Evolutionary conservation across 1,139 yeast genomes (phyloP).

Genomic region (Geotrichum klebahnii): DNA sequence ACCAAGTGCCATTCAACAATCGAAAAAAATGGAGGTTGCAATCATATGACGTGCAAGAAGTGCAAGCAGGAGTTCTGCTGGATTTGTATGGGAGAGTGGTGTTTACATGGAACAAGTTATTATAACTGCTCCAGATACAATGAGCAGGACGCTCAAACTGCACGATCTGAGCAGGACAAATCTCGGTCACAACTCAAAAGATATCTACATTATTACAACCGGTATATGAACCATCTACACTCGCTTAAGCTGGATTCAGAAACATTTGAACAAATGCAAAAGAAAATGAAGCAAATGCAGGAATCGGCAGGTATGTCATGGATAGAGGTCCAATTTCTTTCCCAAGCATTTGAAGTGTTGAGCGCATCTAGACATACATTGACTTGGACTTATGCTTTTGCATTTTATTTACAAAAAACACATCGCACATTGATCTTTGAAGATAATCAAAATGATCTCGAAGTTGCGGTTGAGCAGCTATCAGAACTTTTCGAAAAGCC

Average conservation of each 20-base stretch:
- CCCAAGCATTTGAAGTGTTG: conserved; percentile 63
- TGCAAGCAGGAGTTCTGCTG: conserved; percentile 86
- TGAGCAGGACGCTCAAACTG: conserved; percentile 40
- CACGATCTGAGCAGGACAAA: conserved; percentile 39
- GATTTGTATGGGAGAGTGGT: conserved; percentile 84
- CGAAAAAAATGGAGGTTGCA: conserved; percentile 89
- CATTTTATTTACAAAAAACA: conserved; percentile 58
- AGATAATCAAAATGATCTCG: conserved; percentile 66
- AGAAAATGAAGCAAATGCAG: conserved; percentile 62
- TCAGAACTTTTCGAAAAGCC: conserved; percentile 58
- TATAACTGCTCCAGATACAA: conserved; percentile 66
- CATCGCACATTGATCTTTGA: conserved; percentile 55
- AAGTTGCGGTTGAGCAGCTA: conserved; percentile 71
- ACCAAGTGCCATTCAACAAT: conserved; percentile 59
- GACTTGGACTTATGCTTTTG: conserved; percentile 89
- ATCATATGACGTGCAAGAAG: conserved; percentile 85
- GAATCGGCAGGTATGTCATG: conserved; percentile 65
- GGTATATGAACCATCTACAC: conserved; percentile 72
- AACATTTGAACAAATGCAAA: conserved; percentile 59
- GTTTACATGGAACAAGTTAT: conserved; percentile 58
- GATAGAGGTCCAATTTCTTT: conserved; percentile 84
- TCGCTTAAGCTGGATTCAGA: conserved; percentile 71
- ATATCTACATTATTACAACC: conserved; percentile 71
- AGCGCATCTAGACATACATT: conserved; percentile 70
- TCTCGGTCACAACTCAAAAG: conserved; percentile 50